These are phyloP conservation scores for Blastocystis sp. DNA, from an alignment of 352 stramenopile genomes.

Conservation along the genomic window DNA sequence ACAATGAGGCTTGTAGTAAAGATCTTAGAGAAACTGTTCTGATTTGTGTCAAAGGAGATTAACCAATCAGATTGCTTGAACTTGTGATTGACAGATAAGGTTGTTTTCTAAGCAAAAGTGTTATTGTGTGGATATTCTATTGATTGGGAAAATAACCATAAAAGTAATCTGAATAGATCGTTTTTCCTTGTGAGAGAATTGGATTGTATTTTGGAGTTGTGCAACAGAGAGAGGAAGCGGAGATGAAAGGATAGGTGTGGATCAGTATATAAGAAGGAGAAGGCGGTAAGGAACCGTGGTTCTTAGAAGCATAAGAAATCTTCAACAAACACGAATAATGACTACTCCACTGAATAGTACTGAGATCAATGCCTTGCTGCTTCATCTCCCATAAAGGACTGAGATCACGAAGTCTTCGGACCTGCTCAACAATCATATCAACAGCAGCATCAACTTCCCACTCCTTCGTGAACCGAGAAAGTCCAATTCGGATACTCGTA, in stretches of 20 bases:
- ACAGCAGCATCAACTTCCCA: constrained; percentile 91
- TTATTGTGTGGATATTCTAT: background rate
- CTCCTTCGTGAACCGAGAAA: constrained; percentile 94
- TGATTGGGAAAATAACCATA: no score
- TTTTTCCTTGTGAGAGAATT: background rate
- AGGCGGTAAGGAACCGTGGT: background rate
- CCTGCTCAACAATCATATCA: constrained; percentile 83
- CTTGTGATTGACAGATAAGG: no score
- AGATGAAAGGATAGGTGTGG: background rate
- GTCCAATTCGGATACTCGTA: constrained; percentile 90
- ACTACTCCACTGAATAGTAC: constrained; percentile 91
- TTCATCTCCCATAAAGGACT: constrained; percentile 98
- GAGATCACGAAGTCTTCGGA: constrained; percentile 92
- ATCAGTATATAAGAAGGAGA: background rate
- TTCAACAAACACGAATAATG: constrained; percentile 76
- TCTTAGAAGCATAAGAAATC: background rate
- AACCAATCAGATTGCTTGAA: no score
- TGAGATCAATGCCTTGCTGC: constrained; percentile 98
- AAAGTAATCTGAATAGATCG: no score
- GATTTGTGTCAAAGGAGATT: no score
- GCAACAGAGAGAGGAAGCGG: background rate
- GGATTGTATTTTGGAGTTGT: constrained; percentile 14
- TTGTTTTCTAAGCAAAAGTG: background rate
- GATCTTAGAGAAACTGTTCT: no score
- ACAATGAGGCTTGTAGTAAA: no score